Base-by-base conservation (phyloP, 192 early-diverging fungal species). In the Coemansia sp. region DNA sequence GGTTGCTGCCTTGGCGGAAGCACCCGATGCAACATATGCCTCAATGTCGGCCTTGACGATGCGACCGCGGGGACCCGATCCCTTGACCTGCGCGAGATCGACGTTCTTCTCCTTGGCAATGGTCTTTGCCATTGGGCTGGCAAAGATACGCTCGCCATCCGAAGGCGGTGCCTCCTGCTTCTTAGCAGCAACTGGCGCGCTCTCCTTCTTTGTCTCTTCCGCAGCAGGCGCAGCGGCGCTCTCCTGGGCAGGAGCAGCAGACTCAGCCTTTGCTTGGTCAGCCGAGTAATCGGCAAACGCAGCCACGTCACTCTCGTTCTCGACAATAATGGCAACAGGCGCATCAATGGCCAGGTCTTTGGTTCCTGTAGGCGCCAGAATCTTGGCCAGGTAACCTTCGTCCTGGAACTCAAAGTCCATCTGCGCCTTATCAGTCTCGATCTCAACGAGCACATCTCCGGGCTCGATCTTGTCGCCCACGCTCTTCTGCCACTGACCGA, bases 321-420 rank as follows among this genome's bases (percentile, higher is more conserved):
- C 95, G 31, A 93, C 92, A 71, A 99, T 79, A 64, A 99, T 84
- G 63, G 89, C 93, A 55, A 99, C 88, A 13, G 95, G 94, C 86
- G 92, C 83, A 56, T 90, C 89, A 57, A 97, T 91, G 61, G 77
- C 55, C 61, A 99, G 84, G 70, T 98, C 94, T 88, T 99, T 97
- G 62, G 87, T 83, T 34, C 94, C 94, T 30, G 82, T 77, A 12
- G 90, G 87, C 65, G 93, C 83, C 67, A 98, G 79, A 75, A 96
- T 94, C 86, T 95, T 91, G 71, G 95, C 96, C 34, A 98, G 71
- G 68, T 92, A 90, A 31, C 96, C 96, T 74, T 98, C 96, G 40
- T 98, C 96, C 73, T 93, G 91, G 75, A 92, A 95, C 72, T 98
- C 96, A 65, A 98, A 93, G 77, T 98, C 96, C 91, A 98, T 98